Evolutionary conservation across 176 grass and related monocot genomes (phyloP).

Genomic region (Pontederia crassipes): DNA sequence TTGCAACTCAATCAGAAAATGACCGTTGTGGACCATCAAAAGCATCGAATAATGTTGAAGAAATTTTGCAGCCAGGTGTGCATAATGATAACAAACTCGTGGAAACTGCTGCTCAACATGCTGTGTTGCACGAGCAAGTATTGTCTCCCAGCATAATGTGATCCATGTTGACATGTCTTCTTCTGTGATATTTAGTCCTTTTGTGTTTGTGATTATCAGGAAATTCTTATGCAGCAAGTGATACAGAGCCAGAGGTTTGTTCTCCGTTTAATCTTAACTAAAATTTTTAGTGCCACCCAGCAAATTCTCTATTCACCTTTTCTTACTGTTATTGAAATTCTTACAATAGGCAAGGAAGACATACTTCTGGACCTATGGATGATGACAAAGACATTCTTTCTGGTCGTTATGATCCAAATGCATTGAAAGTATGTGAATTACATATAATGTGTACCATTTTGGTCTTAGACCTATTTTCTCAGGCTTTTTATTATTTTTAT

Average conservation of each 20-base stretch:
- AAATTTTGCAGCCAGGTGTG: neutral
- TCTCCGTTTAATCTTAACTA: slow-evolving; percentile 7
- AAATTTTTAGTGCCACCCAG: neutral
- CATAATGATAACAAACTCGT: slow-evolving; percentile 24
- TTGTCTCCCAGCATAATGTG: slow-evolving; percentile 14
- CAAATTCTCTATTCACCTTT: neutral
- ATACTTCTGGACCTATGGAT: slow-evolving; percentile 17
- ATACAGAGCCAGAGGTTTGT: slow-evolving; percentile 81
- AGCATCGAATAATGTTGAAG: slow-evolving; percentile 5
- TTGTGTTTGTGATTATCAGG: slow-evolving; percentile 43
- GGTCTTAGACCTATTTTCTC: neutral
- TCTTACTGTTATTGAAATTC: slow-evolving; percentile 4
- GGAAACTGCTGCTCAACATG: slow-evolving; percentile 63
- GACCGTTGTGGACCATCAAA: neutral
- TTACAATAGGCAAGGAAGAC: slow-evolving; percentile 49
- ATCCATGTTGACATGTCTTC: slow-evolving; percentile 14
- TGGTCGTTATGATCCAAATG: slow-evolving; percentile 50
- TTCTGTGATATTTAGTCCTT: slow-evolving; percentile 26
- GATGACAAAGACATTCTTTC: slow-evolving; percentile 60
- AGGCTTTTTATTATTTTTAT: neutral
- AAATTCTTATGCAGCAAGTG: slow-evolving; percentile 74
- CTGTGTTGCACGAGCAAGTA: slow-evolving; percentile 82
- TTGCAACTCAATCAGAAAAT: slow-evolving; percentile 1
- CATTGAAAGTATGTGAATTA: slow-evolving; percentile 51
- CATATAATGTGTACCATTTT: neutral